Evolutionary conservation across 2,329 filamentous ascomycete genomes (phyloP), one percentile per base, ranked within the genome.

Genomic region (Cyanodermella asteris): DNA sequence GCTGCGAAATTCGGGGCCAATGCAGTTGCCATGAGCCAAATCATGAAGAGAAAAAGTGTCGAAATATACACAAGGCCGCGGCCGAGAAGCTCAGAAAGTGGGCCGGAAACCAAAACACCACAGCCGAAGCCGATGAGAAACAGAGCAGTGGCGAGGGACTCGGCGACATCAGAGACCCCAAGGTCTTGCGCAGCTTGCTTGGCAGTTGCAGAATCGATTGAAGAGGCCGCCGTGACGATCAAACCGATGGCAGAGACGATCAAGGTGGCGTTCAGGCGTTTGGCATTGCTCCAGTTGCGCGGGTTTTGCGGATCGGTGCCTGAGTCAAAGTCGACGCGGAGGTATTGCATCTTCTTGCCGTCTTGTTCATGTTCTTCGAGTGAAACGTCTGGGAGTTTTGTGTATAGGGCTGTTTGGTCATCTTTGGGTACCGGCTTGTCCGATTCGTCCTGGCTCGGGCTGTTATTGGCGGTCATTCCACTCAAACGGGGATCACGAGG

Each of bases 31-130:
- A 60, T 48, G 20, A 60, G 45, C 28, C 55, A 63, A 22, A 59
- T 41, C 39, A 60, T 52, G 27, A 53, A 61, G 10, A 52, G 36
- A 10, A 43, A 44, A 9, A 59, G 40, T 1, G 59, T 54, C 12
- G 43, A 37, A 4, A 59, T 44, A 31, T 63, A 63, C 2, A 58
- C 51, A 0, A 48, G 47, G 31, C 59, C 61, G 14, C 55, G 47
- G 5, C 56, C 56, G 5, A 53, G 39, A 4, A 53, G 55, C 35
- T 59, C 57, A 1, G 53, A 59, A 7, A 57, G 38, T 1, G 57
- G 59, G 2, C 55, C 58, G 5, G 50, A 50, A 23, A 61, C 45
- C 1, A 61, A 41, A 1, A 56, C 48, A 4, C 59, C 57, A 6
- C 43, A 39, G 1, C 55, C 58, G 28, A 63, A 56, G 2, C 55